Base-by-base conservation (phyloP, 2,329 filamentous ascomycete genomes). In the Pseudodiploospora longispora region DNA sequence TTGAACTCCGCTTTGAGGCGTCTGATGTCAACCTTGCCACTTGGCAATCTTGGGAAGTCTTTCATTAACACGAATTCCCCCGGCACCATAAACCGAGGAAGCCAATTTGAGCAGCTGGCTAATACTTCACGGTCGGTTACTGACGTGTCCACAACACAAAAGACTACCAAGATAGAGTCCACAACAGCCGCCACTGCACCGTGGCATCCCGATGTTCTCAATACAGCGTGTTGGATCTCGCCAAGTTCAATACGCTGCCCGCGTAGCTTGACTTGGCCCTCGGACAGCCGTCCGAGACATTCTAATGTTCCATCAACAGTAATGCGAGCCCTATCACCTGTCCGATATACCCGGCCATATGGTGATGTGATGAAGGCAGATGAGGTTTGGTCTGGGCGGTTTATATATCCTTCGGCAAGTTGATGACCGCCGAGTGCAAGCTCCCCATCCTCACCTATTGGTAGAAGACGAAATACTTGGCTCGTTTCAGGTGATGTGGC, bases 21-120 rank as follows among this genome's bases (percentile, higher is more conserved):
- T 53, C 80, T 83, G 41, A 80, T 80, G 55, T 95, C 85, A 10
- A 90, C 74, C 57, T 96, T 96, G 1, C 90, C 90, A 1, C 88
- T 95, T 3, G 88, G 72, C 19, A 95, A 67, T 42, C 83, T 80
- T 1, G 88, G 88, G 44, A 95, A 82, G 6, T 74, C 68, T 1
- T 71, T 52, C 49, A 85, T 65, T 1, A 85, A 56, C 1, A 87
- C 61, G 27, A 94, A 67, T 48, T 94, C 84, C 4, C 76, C 75
- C 0, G 90, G 90, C 1, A 94, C 66, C 90, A 95, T 95, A 58
- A 83, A 93, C 4, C 72, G 70, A 0, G 89, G 87, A 2, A 96
- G 71, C 87, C 88, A 95, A 41, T 73, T 71, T 41, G 71, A 73
- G 62, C 87, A 95, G 4, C 70, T 75, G 10, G 70, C 58, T 30